Percentiles rank a stretch among this genome's conserved stretches.
Conservation (phyloP, 345 rosid genomes). For the Eucalyptus sideroxylon region DNA sequence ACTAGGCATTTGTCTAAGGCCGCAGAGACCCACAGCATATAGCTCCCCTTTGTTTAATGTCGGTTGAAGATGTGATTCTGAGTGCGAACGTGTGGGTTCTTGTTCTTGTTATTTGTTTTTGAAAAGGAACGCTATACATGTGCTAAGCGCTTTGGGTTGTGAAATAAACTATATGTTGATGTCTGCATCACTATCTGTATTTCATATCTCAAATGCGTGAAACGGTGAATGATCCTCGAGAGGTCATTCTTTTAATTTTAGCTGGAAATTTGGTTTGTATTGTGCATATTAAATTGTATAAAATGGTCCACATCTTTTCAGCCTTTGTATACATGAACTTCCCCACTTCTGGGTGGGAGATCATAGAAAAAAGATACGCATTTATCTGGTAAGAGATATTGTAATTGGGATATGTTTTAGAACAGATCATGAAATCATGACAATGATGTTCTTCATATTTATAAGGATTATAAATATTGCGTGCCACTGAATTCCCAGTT, state of each 20-base stretch:
- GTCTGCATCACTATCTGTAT: neutral
- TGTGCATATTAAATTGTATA: neutral
- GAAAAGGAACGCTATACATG: neutral
- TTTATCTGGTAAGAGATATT: neutral
- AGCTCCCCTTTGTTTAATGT: neutral
- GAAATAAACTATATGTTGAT: neutral
- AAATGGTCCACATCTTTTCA: neutral
- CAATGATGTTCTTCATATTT: neutral
- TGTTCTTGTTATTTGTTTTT: neutral
- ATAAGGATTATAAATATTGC: neutral
- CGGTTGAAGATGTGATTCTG: neutral
- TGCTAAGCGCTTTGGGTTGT: neutral
- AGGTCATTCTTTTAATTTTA: neutral
- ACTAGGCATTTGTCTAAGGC: neutral
- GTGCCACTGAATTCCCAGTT: neutral
- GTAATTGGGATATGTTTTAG: neutral
- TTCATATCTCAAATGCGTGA: neutral
- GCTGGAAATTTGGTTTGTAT: neutral
- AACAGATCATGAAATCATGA: neutral
- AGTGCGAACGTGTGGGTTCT: neutral
- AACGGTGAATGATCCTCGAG: neutral
- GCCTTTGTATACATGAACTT: neutral
- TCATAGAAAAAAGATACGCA: neutral
- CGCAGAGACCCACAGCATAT: neutral
- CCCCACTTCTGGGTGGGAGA: neutral